These are phyloP conservation scores for Trifolium fragiferum DNA, from an alignment of 306 rosid genomes.

Conservation along the genomic window DNA sequence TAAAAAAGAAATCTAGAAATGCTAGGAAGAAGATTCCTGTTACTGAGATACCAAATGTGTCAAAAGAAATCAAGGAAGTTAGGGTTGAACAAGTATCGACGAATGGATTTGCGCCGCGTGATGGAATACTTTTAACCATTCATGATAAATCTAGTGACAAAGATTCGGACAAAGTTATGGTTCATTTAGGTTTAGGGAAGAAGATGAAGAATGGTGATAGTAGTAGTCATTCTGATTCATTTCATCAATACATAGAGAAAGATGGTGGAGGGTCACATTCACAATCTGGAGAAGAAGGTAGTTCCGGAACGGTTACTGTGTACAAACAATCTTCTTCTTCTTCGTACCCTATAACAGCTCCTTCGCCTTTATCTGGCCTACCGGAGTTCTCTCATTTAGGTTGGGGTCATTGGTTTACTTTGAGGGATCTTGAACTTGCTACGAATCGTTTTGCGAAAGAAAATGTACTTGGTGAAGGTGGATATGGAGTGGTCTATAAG, in stretches of 20 bases:
- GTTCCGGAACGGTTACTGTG: constrained; percentile 65
- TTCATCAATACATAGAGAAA: constrained; percentile 62
- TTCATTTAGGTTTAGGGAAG: constrained; percentile 79
- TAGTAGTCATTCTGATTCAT: constrained; percentile 72
- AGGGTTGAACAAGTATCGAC: constrained; percentile 78
- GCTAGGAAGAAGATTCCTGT: constrained; percentile 55
- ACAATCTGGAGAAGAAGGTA: constrained; percentile 82
- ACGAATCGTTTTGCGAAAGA: constrained; percentile 82
- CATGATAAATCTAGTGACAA: constrained; percentile 80
- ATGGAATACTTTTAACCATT: constrained; percentile 84
- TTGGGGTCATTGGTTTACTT: constrained; percentile 99
- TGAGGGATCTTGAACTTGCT: constrained; percentile 90
- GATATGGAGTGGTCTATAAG: constrained; percentile 86
- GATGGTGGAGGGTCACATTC: constrained; percentile 69
- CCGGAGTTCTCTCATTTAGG: constrained; percentile 95
- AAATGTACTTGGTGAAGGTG: constrained; percentile 92
- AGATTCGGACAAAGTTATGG: constrained; percentile 78
- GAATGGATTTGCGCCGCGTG: constrained; percentile 71
- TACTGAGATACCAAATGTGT: constrained; percentile 80
- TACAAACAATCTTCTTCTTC: constrained; percentile 69
- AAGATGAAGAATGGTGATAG: constrained; percentile 68
- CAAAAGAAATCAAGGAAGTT: constrained; percentile 93
- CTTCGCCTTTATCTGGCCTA: constrained; percentile 82
- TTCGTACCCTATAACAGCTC: constrained; percentile 71
- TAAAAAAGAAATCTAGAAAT: constrained; percentile 73